Base-by-base conservation (phyloP, 257 asterid species). In the Primulina eburnea region DNA sequence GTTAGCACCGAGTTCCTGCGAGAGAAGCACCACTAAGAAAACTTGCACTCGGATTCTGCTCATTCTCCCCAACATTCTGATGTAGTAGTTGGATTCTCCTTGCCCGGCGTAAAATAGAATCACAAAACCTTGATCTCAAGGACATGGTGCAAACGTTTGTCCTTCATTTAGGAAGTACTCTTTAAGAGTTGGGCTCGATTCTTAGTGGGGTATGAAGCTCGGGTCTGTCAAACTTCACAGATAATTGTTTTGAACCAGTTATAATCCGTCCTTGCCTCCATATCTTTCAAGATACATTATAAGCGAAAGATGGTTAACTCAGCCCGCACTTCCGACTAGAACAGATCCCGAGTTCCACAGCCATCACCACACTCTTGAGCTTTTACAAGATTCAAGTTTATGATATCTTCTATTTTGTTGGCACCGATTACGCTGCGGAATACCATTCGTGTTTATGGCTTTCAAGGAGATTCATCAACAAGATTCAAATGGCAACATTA, bases 381-480 rank as follows among this genome's bases (percentile, higher is more conserved):
- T 43, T 43, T 43, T 12, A 43, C n/a, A 14, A 43, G 53, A 11
- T 4, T 12, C 53, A 43, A 43, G n/a, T 14, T 43, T 62, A 6
- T 18, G 16, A 38, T 10, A 38, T 38, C 4, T 1, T 0, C n/a
- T 0, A 26, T 60, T 21, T 53, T 64, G 17, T 60, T 64, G 17
- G 8, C 43, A 66, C 18, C 18, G 26, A 28, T 8, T 40, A 38
- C 12, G 12, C 33, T 29, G 12, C 5, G 65, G n/a, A 34, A 26
- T 32, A 60, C 4, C 8, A 32, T 35, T 8, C 4, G 11, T 16
- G 55, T n/a, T n/a, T 20, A 21, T 14, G 20, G 52, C 35, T 28
- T 58, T 78, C 71, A 84, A 60, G 92, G 92, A 59, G 88, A 81
- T 70, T 84, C 61, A 40, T 75, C 4, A 53, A 88, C 78, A 40